Evolutionary conservation across 2,329 filamentous ascomycete species (phyloP).

Genomic region (Colletotrichum sp.): DNA sequence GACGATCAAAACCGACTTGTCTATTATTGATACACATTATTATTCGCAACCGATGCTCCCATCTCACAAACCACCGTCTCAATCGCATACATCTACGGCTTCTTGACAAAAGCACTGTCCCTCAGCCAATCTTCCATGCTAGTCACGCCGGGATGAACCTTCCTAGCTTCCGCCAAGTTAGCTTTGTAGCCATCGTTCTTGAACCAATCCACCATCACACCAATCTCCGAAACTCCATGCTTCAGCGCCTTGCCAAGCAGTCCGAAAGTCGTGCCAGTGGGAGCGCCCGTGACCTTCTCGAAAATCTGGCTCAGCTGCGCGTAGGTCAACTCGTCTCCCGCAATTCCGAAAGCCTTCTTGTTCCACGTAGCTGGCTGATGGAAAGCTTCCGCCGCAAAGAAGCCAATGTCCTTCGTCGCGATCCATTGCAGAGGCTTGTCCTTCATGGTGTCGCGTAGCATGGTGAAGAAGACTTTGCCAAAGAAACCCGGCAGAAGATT

Average conservation of each 20-base stretch:
- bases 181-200: constrained; percentile 1
- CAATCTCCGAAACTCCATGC: not conserved
- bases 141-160: not conserved
- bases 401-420: constrained; percentile 44
- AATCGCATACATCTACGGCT: not conserved
- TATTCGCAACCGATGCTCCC: not conserved
- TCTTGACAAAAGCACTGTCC: not conserved
- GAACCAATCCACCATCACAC: not conserved
- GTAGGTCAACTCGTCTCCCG: not conserved
- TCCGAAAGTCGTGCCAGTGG: not conserved
- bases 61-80: not conserved
- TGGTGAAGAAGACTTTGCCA: constrained; percentile 33
- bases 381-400: constrained; percentile 42
- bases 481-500: constrained; percentile 38
- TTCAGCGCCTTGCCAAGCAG: not conserved
- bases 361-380: constrained; percentile 29
- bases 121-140: not conserved
- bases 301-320: not conserved
- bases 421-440: constrained; percentile 39
- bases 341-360: not conserved
- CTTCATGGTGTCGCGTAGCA: constrained; percentile 30
- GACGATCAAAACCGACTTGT: not conserved
- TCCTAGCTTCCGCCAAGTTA: not conserved
- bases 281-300: not conserved
- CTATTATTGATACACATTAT: not conserved